Evolutionary conservation across 1,139 yeast genomes (phyloP).

Genomic region (Hemisphaericaspora xylofermentans): DNA sequence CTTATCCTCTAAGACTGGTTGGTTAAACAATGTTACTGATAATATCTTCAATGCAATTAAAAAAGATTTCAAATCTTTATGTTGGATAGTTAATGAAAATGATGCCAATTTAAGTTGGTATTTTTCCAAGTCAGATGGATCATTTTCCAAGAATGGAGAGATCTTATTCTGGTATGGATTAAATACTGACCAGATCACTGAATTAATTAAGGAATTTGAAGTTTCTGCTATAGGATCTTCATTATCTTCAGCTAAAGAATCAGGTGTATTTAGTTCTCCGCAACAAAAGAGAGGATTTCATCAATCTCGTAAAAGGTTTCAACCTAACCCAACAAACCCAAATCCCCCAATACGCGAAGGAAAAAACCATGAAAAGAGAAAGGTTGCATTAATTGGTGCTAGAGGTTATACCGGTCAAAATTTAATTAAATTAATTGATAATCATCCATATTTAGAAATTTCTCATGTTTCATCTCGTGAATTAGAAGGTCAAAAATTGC

Average conservation of each 20-base stretch:
- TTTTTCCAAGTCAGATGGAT: conserved; percentile 91
- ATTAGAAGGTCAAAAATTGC: conserved; percentile 78
- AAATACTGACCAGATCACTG: conserved; percentile 59
- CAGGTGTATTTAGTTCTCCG: conserved; percentile 40
- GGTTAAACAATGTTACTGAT: conserved; percentile 97
- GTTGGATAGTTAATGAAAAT: conserved; percentile 89
- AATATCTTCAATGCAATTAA: conserved; percentile 83
- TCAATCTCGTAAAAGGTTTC: conserved; percentile 15
- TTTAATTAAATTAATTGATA: conserved; percentile 78
- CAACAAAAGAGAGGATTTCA: conserved; percentile 44
- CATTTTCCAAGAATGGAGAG: conserved; percentile 84
- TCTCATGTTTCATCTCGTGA: conserved; percentile 96
- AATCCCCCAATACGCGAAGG: conserved; percentile 71
- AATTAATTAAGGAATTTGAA: conserved; percentile 66
- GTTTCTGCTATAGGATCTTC: conserved; percentile 35
- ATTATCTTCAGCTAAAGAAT: conserved; percentile 39
- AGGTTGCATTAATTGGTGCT: conserved; percentile 94
- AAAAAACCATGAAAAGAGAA: conserved; percentile 56
- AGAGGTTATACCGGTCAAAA: conserved; percentile 98
- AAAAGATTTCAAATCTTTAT: conserved; percentile 70
- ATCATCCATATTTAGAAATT: conserved; percentile 83
- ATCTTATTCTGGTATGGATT: conserved; percentile 95
- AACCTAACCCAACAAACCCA: conserved; percentile 54
- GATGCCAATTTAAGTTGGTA: conserved; percentile 92
- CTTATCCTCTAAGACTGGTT: conserved; percentile 83